Evolutionary conservation across 1,284 basidiomycete genomes (phyloP).

Genomic region (Rhodotorula sp.): DNA sequence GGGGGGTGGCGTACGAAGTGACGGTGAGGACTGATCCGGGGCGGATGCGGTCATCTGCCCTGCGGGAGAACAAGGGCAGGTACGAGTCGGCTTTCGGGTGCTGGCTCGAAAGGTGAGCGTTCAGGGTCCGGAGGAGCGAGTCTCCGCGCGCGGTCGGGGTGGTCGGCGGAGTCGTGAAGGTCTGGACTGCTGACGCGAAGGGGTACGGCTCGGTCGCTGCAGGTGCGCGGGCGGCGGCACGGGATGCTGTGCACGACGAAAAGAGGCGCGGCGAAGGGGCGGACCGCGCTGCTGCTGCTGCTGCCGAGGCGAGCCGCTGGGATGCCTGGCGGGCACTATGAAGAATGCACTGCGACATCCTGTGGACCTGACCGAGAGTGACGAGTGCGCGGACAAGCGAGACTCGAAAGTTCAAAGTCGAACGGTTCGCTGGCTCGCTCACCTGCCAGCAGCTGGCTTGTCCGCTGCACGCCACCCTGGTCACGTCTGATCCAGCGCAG

Average conservation of each 20-base stretch:
- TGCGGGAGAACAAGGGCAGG: constrained; percentile 59
- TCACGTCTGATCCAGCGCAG: no score
- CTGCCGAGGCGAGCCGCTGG: constrained; percentile 9
- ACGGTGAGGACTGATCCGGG: constrained; percentile 80
- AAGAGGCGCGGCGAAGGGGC: constrained; percentile 3
- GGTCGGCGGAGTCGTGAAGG: not conserved
- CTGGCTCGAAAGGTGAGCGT: constrained; percentile 35
- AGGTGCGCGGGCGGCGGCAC: not conserved
- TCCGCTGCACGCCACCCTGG: no score
- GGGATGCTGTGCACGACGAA: not conserved
- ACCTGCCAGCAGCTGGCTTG: no score
- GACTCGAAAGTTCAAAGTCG: no score
- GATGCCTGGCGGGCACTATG: not conserved
- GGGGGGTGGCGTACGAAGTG: constrained; percentile 50
- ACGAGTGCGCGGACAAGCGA: no score
- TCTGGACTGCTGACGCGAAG: constrained; percentile 16
- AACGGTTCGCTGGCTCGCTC: no score
- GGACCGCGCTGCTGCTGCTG: not conserved
- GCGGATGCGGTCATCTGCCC: constrained; percentile 63
- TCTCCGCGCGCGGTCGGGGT: not conserved
- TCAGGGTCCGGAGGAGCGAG: constrained; percentile 38
- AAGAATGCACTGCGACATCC: not conserved
- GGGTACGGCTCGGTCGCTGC: constrained; percentile 19
- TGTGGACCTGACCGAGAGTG: no score
- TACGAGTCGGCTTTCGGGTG: constrained; percentile 20